Evolutionary conservation across 495 filamentous ascomycete genomes (phyloP).

Genomic region (Xylaria scruposa): DNA sequence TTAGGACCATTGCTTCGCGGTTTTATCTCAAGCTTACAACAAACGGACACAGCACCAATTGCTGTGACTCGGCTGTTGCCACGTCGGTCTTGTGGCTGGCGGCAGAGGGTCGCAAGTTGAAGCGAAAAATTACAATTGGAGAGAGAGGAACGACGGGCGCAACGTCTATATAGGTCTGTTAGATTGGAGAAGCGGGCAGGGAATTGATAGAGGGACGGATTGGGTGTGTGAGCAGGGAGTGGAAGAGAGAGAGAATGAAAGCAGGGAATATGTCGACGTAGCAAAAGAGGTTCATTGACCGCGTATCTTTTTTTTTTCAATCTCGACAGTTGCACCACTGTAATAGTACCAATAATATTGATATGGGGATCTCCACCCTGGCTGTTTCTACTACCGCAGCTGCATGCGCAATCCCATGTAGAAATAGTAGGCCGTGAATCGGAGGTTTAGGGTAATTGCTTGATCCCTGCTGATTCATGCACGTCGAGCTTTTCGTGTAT

Average conservation of each 20-base stretch:
- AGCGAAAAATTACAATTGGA: not conserved
- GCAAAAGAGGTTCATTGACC: not conserved
- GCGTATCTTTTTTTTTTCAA: not conserved
- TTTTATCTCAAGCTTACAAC: constrained; percentile 43
- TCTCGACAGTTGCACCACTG: not conserved
- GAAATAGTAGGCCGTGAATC: not conserved
- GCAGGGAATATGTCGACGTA: not conserved
- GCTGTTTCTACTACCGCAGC: not conserved
- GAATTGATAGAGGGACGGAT: not conserved
- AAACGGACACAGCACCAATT: constrained; percentile 34
- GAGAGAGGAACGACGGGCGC: not conserved
- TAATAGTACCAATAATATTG: not conserved
- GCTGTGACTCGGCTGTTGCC: constrained; percentile 20
- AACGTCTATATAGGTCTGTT: not conserved
- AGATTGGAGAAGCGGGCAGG: not conserved
- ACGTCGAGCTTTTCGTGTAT: not conserved
- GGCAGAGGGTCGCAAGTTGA: not conserved
- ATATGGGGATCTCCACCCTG: not conserved
- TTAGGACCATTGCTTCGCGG: constrained; percentile 52
- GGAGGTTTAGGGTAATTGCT: not conserved
- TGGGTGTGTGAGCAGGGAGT: not conserved
- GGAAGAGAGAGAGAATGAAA: not conserved
- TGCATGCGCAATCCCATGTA: not conserved
- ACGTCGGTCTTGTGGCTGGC: not conserved
- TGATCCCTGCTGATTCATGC: constrained; percentile 17